These are phyloP conservation scores for Malassezia sp. DNA, from an alignment of 1,284 basidiomycete species.

Conservation along the genomic window DNA sequence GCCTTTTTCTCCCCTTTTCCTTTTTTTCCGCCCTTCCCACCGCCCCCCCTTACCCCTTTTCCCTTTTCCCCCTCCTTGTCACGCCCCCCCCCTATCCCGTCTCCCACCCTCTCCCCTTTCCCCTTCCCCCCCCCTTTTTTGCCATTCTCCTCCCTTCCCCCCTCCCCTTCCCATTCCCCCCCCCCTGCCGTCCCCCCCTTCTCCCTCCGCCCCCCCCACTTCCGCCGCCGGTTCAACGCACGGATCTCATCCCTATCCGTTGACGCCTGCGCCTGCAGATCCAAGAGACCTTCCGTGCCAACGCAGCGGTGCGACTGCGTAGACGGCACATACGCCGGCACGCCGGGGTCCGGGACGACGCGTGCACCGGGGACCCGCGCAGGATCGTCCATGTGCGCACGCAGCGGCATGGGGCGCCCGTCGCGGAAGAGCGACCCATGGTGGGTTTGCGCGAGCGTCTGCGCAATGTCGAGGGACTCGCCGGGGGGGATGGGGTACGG, in stretches of 20 bases:
- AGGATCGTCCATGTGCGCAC: neutral
- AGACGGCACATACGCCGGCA: constrained; percentile 22
- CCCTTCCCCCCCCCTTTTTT: no score
- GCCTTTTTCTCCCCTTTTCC: no score
- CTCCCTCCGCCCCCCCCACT: no score
- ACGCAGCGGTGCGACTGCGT: constrained; percentile 33
- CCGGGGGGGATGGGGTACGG: constrained; percentile 69
- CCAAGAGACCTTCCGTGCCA: constrained; percentile 33
- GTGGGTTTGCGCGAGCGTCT: constrained; percentile 53
- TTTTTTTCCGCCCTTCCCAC: no score
- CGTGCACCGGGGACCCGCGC: neutral
- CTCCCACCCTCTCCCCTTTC: no score
- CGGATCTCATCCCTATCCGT: constrained; percentile 37
- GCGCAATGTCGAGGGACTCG: constrained; percentile 66
- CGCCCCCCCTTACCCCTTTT: no score
- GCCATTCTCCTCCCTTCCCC: no score
- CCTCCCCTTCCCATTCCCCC: no score
- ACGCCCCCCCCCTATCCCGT: no score
- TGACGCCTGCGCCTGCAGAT: constrained; percentile 41
- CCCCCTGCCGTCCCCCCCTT: no score
- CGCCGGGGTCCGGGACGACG: neutral
- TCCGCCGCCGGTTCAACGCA: constrained; percentile 34
- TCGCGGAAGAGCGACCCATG: constrained; percentile 28
- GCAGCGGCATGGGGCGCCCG: constrained; percentile 15
- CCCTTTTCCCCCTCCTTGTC: no score